Percentiles rank a stretch among this genome's conserved stretches.
These are phyloP conservation scores for Fusarium sp. DNA, from an alignment of 2,329 filamentous ascomycete species.

Conservation along the genomic window DNA sequence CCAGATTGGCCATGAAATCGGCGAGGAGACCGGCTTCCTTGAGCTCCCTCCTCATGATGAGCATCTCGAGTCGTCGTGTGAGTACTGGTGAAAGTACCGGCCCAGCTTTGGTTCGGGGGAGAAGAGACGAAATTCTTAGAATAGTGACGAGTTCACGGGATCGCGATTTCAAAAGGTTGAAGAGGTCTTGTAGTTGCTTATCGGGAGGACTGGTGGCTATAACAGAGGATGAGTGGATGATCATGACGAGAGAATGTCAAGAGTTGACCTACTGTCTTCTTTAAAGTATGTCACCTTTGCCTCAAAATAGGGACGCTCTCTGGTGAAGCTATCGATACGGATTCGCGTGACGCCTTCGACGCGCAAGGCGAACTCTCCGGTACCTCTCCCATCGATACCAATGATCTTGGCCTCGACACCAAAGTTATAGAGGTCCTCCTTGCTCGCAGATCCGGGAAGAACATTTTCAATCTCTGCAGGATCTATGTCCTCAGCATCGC, in stretches of 20 bases:
- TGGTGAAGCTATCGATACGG: constrained; percentile 70
- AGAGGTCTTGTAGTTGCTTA: constrained; percentile 74
- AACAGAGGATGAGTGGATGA: constrained; percentile 12
- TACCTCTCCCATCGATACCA: constrained; percentile 79
- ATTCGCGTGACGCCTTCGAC: constrained; percentile 88
- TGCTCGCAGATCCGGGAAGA: constrained; percentile 69
- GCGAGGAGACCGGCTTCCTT: constrained; percentile 86
- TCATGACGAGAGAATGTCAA: not conserved
- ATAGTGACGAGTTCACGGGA: constrained; percentile 89
- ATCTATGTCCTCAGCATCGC: constrained; percentile 67
- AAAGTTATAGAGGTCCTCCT: constrained; percentile 81
- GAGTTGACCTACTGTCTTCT: constrained; percentile 68
- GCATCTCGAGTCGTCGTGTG: constrained; percentile 85
- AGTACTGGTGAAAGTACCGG: constrained; percentile 83
- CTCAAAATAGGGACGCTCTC: constrained; percentile 88
- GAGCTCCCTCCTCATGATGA: constrained; percentile 84
- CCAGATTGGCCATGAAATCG: constrained; percentile 96
- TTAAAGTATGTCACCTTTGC: constrained; percentile 78
- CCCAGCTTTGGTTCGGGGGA: constrained; percentile 74
- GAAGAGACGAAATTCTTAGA: constrained; percentile 84
- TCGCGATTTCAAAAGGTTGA: constrained; percentile 82
- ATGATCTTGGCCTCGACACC: constrained; percentile 84
- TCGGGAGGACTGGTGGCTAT: constrained; percentile 55
- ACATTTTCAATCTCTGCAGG: constrained; percentile 56
- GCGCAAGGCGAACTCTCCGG: constrained; percentile 81